A percentile compares a stretch with the other conserved stretches of the same genome.
These are phyloP conservation scores for Termitomyces sp. DNA, from an alignment of 1,284 basidiomycete genomes.

Conservation along the genomic window DNA sequence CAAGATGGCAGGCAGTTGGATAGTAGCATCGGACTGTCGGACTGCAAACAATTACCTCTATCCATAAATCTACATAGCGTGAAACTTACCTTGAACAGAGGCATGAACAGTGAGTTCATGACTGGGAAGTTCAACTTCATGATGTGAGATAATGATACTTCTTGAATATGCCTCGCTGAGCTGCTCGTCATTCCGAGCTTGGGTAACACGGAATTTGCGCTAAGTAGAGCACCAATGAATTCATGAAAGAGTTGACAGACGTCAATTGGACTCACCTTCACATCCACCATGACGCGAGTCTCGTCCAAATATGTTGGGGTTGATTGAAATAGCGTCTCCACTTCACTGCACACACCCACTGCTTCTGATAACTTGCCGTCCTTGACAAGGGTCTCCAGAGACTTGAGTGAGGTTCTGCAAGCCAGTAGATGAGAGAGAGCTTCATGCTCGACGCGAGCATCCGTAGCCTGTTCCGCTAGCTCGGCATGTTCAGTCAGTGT, in stretches of 20 bases:
- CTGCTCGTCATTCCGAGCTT: slow-evolving; percentile 64
- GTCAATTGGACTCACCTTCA: slow-evolving; percentile 42
- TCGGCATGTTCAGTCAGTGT: slow-evolving; percentile 51
- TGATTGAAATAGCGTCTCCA: slow-evolving; percentile 43
- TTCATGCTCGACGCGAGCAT: slow-evolving; percentile 46
- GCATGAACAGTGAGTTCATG: slow-evolving; percentile 46
- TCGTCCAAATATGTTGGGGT: slow-evolving; percentile 49
- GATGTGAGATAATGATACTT: slow-evolving; percentile 47
- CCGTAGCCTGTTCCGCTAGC: slow-evolving; percentile 54
- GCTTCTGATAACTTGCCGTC: slow-evolving; percentile 61
- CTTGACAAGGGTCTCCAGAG: slow-evolving; percentile 41
- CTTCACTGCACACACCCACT: slow-evolving; percentile 34
- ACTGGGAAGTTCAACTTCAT: slow-evolving; percentile 44
- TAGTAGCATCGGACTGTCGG: slow-evolving; percentile 44
- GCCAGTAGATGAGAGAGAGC: slow-evolving; percentile 50
- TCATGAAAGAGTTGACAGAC: background rate
- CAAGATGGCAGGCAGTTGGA: slow-evolving; percentile 53
- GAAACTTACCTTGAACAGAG: slow-evolving; percentile 50
- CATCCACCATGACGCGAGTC: slow-evolving; percentile 47
- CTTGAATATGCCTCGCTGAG: slow-evolving; percentile 62
- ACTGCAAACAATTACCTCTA: slow-evolving; percentile 35
- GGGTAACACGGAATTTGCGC: slow-evolving; percentile 50
- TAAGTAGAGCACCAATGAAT: slow-evolving; percentile 25
- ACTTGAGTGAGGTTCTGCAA: slow-evolving; percentile 42
- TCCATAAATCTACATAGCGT: background rate